Percentiles rank a stretch among this genome's conserved stretches.
phyloP scores from a whole-genome alignment of 306 rosid genomes.

The Notholithocarpus densiflorus region DNA sequence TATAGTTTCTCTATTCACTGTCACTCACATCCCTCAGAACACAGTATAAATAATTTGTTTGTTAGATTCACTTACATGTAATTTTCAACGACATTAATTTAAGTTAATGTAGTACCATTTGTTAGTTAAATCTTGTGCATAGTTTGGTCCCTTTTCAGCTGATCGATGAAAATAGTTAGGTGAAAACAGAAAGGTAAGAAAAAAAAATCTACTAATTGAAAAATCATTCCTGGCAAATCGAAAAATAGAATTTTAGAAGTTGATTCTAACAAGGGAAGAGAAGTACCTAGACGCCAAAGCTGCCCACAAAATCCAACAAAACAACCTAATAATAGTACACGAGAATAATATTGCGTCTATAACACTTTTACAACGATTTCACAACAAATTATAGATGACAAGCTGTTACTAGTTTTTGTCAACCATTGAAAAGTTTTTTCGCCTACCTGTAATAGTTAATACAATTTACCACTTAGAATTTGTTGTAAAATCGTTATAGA shows the following conservation, averaged over 20 bases:
- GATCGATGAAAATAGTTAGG: not conserved
- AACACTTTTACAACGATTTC: too few relatives aligned
- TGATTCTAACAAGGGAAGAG: too few relatives aligned
- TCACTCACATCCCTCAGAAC: not conserved
- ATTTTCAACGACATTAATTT: not conserved
- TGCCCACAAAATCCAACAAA: not conserved
- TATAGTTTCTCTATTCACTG: too few relatives aligned
- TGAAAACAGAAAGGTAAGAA: not conserved
- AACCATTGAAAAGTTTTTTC: too few relatives aligned
- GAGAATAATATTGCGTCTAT: not conserved
- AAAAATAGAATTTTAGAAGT: too few relatives aligned
- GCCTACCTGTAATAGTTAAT: too few relatives aligned
- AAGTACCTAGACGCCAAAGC: not conserved
- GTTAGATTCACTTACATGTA: not conserved
- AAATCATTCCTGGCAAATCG: too few relatives aligned
- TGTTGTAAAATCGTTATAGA: too few relatives aligned
- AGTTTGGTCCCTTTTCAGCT: not conserved
- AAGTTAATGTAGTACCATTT: not conserved
- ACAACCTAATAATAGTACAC: not conserved
- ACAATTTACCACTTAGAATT: rapidly evolving
- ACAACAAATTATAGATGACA: too few relatives aligned
- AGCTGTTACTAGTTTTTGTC: too few relatives aligned
- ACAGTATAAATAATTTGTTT: not conserved
- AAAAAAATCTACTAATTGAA: not conserved
- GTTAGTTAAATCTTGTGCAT: too few relatives aligned